These are phyloP conservation scores for Monilinia polystroma DNA, from an alignment of 2,329 filamentous ascomycete genomes.

Conservation along the genomic window DNA sequence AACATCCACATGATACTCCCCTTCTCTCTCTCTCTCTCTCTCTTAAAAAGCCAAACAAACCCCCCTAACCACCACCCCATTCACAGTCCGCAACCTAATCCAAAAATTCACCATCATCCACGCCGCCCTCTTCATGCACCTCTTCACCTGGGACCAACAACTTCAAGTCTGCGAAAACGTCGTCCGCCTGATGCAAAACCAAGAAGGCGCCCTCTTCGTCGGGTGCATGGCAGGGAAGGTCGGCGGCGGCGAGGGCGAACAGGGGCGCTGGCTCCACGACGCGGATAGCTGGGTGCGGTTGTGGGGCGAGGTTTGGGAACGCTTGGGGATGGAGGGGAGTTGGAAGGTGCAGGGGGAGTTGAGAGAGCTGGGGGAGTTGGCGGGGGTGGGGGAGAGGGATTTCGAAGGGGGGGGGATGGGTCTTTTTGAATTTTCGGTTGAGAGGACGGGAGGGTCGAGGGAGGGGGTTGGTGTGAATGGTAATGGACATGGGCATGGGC, in stretches of 20 bases:
- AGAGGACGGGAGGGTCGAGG: not conserved
- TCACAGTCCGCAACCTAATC: slow-evolving; percentile 2
- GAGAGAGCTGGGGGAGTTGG: not conserved
- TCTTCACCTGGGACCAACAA: slow-evolving; percentile 25
- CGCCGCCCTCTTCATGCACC: slow-evolving; percentile 23
- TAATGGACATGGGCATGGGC: too few relatives aligned
- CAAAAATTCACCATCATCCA: slow-evolving; percentile 23
- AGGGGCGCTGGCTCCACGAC: slow-evolving; percentile 22
- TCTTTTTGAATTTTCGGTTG: slow-evolving; percentile 17
- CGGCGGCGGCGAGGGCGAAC: slow-evolving; percentile 15
- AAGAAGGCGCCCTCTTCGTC: slow-evolving; percentile 16
- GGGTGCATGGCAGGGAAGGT: slow-evolving; percentile 18
- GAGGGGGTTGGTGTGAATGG: not conserved
- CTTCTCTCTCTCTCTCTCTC: too few relatives aligned
- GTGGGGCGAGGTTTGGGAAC: slow-evolving; percentile 20
- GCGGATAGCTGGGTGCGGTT: slow-evolving; percentile 19
- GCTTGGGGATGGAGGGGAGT: slow-evolving; percentile 9
- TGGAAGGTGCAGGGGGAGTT: slow-evolving; percentile 22
- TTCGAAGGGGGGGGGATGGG: not conserved
- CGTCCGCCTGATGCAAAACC: not conserved
- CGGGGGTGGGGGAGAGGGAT: not conserved
- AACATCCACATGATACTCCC: too few relatives aligned
- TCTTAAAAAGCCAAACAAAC: too few relatives aligned
- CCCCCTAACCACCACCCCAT: too few relatives aligned
- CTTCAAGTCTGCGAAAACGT: slow-evolving; percentile 17